Base-by-base conservation (phyloP, 495 filamentous ascomycete species). In the Tuber calosporum region DNA sequence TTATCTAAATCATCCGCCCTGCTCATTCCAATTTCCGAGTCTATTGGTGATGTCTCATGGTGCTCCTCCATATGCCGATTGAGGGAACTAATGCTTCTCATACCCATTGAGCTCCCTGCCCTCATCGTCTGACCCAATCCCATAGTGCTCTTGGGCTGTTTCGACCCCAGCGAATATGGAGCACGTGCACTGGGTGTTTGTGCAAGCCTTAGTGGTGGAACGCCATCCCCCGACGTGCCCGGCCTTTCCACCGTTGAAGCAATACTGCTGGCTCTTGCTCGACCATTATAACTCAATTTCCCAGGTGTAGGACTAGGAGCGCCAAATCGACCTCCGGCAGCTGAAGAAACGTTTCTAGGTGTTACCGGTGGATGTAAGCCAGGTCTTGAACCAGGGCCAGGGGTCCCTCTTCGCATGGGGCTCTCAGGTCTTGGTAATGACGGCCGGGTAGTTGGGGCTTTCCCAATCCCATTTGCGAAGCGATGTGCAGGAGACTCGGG, bases 381-480 rank as follows among this genome's bases (percentile, higher is more conserved):
- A 3, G 76, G 79, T 37, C 77, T 68, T 34, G 72, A 42, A 19
- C 69, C 43, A 34, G 76, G 71, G 34, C 73, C 79, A n/a, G 79
- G 79, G 5, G 79, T 81, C 22, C 66, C 62, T 58, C 69, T 75
- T 26, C 79, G 79, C 40, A 80, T 45, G 45, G 79, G 79, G 13
- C 79, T 80, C 43, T 81, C 79, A 2, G 79, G 69, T 13, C 78
- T 74, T 73, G 92, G 90, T 58, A 97, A 85, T 42, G 95, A 97
- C 8, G 91, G 89, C 66, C 91, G 88, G 30, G 88, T 90, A 79
- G 91, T 92, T 36, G 87, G 82, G 36, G 90, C 89, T 80, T 90
- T 87, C n/a, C 88, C 87, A 13, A 92, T 91, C 0, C 94, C 95
- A 42, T 71, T 79, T 30, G 13, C 53, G 13, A 34, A 62, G 26